Percentiles rank a stretch among this genome's conserved stretches.
These are phyloP conservation scores for Mrakia blollopis DNA, from an alignment of 768 basidiomycete species.

Conservation along the genomic window DNA sequence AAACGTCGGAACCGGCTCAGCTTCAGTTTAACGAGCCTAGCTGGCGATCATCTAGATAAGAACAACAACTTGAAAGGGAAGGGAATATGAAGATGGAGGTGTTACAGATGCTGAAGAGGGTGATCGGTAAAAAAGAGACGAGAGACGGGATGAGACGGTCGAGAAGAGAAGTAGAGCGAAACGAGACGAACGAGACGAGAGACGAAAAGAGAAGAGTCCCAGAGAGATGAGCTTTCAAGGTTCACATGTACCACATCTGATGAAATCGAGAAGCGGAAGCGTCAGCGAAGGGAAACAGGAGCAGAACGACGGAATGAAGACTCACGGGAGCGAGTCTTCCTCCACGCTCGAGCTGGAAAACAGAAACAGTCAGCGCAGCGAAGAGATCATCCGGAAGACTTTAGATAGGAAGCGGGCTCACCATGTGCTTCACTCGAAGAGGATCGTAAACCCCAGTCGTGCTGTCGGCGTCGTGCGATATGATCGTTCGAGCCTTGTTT, in stretches of 20 bases:
- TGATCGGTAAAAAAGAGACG: too few species aligned
- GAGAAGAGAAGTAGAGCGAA: neutral
- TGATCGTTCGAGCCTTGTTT: neutral
- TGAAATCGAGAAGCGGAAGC: neutral
- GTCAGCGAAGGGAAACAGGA: neutral
- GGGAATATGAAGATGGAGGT: too few species aligned
- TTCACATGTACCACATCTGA: slow-evolving; percentile 9
- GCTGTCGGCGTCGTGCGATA: neutral
- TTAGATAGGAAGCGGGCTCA: neutral
- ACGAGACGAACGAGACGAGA: neutral
- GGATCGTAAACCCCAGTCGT: neutral
- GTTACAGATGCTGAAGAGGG: too few species aligned
- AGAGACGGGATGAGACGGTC: neutral
- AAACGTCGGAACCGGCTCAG: too few species aligned
- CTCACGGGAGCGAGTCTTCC: neutral
- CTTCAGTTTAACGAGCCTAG: too few species aligned
- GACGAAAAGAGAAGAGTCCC: too few species aligned
- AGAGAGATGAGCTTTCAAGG: too few species aligned
- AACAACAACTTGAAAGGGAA: too few species aligned
- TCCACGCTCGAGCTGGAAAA: neutral
- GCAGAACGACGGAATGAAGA: neutral
- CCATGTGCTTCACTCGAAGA: neutral
- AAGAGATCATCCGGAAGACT: neutral
- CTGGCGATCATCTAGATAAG: too few species aligned
- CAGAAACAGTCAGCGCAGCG: neutral